Evolutionary conservation across 805 yeast species (phyloP).

Genomic region (Saccharomycopsis sp.): DNA sequence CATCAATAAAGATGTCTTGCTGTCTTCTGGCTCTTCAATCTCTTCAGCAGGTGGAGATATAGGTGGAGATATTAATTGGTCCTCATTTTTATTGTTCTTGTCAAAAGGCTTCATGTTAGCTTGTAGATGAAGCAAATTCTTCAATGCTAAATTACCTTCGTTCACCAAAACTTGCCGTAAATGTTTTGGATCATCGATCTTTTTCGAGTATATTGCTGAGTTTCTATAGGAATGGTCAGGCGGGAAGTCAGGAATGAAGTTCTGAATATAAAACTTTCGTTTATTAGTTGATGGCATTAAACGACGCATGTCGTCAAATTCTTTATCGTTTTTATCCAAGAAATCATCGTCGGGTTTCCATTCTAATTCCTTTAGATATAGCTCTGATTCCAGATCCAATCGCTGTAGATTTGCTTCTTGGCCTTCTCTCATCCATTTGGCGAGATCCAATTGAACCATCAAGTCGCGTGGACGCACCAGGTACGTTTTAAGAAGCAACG

Average conservation of each 20-base stretch:
- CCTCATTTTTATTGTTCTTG: constrained; percentile 14
- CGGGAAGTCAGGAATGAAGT: constrained; percentile 82
- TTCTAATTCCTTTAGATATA: neutral
- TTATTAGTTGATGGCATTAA: constrained; percentile 48
- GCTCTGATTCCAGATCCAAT: constrained; percentile 2
- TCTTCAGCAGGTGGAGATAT: constrained; percentile 10
- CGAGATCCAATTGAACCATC: constrained; percentile 11
- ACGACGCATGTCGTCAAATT: constrained; percentile 20
- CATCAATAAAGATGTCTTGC: constrained; percentile 19
- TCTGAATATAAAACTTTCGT: constrained; percentile 47
- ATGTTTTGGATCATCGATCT: constrained; percentile 61
- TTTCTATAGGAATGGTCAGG: constrained; percentile 88
- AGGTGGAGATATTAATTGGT: constrained; percentile 15
- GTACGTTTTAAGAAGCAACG: constrained; percentile 11
- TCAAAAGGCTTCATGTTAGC: constrained; percentile 20
- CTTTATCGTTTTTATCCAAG: constrained; percentile 12
- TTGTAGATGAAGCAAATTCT: constrained; percentile 42
- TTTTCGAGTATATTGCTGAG: constrained; percentile 60
- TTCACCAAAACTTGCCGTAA: constrained; percentile 67
- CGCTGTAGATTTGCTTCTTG: neutral
- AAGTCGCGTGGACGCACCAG: constrained; percentile 11
- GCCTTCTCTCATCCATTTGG: constrained; percentile 4
- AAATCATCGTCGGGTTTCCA: constrained; percentile 7
- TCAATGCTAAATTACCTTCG: constrained; percentile 74
- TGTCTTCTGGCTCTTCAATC: constrained; percentile 16